Conservation (phyloP, 2,329 filamentous ascomycete species). For the Plectosphaerella sp. region DNA sequence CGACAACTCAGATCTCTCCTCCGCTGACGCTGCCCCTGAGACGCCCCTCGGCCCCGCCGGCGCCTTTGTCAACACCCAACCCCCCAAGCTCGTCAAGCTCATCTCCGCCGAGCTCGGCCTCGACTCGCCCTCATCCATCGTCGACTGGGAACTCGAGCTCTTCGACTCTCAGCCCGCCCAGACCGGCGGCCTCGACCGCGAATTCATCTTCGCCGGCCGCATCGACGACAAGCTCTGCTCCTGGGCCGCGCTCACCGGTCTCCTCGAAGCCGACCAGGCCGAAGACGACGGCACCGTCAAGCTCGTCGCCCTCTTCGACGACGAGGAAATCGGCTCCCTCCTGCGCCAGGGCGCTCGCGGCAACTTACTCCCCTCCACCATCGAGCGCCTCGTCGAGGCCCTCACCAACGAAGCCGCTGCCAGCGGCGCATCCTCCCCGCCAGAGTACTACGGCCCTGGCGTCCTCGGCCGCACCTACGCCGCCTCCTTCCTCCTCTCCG, state of each 20-base stretch:
- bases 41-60: conserved; percentile 54
- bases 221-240: conserved; percentile 98
- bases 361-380: conserved; percentile 78
- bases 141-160: conserved; percentile 97
- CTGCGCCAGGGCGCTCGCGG: conserved; percentile 85
- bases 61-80: conserved; percentile 79
- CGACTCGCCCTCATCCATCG: conserved; percentile 65
- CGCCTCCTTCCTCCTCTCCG: conserved; percentile 86
- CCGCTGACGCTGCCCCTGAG: conserved; percentile 21
- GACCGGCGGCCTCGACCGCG: conserved; percentile 79
- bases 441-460: conserved; percentile 31
- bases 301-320: conserved; percentile 90
- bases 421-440: conserved; percentile 29
- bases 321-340: conserved; percentile 91
- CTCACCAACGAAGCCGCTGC: conserved; percentile 44
- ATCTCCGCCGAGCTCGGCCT: conserved; percentile 78
- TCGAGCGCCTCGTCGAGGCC: conserved; percentile 77
- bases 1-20: conserved; percentile 60
- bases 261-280: conserved; percentile 62
- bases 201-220: conserved; percentile 91
- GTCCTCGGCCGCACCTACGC: conserved; percentile 79
- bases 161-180: conserved; percentile 86
- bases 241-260: conserved; percentile 81
- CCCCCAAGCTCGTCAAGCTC: conserved; percentile 75
- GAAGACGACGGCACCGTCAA: conserved; percentile 69